Percentiles rank a stretch among this genome's conserved stretches.
Conservation (phyloP, 805 yeast species). For the Candida adriatica region DNA sequence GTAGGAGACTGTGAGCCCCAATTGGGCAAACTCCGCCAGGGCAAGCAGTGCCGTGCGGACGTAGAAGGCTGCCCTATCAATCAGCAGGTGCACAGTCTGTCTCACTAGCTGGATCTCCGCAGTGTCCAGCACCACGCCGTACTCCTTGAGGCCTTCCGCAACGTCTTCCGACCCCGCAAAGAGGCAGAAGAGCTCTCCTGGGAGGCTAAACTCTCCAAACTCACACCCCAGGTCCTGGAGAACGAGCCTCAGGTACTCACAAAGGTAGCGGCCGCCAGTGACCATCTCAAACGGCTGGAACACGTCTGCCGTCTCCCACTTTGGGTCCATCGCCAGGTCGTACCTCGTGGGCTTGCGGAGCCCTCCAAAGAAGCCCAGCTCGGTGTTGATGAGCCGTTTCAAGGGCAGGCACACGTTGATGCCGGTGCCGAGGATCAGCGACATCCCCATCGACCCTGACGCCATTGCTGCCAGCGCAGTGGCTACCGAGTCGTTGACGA, state of each 20-base stretch:
- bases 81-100: background rate
- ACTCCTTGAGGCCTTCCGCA: background rate
- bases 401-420: conserved; percentile 45
- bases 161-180: background rate
- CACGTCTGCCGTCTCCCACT: conserved; percentile 22
- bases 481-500: conserved; percentile 62
- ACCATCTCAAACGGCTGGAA: conserved; percentile 53
- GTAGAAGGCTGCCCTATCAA: conserved; percentile 5
- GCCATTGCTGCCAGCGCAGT: conserved; percentile 36
- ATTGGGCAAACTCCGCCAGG: conserved; percentile 5
- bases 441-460: conserved; percentile 31
- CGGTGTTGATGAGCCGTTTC: conserved; percentile 39
- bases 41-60: conserved; percentile 6
- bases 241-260: conserved; percentile 43
- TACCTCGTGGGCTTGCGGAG: conserved; percentile 30
- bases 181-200: conserved; percentile 3
- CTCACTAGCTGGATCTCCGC: conserved; percentile 1
- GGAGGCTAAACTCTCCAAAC: conserved; percentile 3
- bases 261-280: conserved; percentile 50
- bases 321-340: conserved; percentile 33
- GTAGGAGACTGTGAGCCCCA: conserved; percentile 29
- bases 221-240: conserved; percentile 26
- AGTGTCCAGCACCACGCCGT: background rate
- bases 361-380: conserved; percentile 48
- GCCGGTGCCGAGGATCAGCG: conserved; percentile 67